Conservation (phyloP, 257 asterid genomes). For the Coffea canephora region DNA sequence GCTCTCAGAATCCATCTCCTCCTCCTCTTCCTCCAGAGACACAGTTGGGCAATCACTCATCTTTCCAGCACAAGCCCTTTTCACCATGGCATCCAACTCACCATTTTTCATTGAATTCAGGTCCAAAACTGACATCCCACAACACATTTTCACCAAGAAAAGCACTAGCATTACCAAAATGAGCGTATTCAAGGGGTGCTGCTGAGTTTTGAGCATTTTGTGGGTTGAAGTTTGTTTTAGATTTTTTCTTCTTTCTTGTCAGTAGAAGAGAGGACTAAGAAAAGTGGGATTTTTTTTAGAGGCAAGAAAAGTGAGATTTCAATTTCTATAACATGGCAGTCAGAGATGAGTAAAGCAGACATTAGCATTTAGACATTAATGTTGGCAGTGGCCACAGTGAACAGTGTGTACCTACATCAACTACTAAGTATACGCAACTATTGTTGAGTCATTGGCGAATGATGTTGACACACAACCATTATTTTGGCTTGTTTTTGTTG, state of each 20-base stretch:
- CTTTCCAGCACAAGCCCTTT: slow-evolving; percentile 45
- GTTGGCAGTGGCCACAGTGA: slow-evolving; percentile 20
- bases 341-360: slow-evolving; percentile 4
- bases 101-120: slow-evolving; percentile 31
- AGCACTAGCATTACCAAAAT: slow-evolving; percentile 18
- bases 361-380: slow-evolving; percentile 21
- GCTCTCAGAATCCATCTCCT: slow-evolving; percentile 58
- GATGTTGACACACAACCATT: slow-evolving; percentile 38
- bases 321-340: slow-evolving; percentile 20
- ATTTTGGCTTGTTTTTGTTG: not conserved
- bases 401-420: slow-evolving; percentile 3
- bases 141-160: slow-evolving; percentile 29
- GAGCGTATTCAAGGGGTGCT: slow-evolving; percentile 21
- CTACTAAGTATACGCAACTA: not conserved
- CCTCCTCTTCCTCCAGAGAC: slow-evolving; percentile 25
- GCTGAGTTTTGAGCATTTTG: slow-evolving; percentile 44
- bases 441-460: slow-evolving; percentile 23
- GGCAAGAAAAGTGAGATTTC: slow-evolving; percentile 30
- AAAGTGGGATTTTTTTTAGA: slow-evolving; percentile 19
- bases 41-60: slow-evolving; percentile 39
- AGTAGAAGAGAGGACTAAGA: slow-evolving; percentile 26
- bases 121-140: slow-evolving; percentile 39
- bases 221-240: slow-evolving; percentile 7
- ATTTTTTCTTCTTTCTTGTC: not conserved
- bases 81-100: slow-evolving; percentile 35